A percentile compares a stretch with the other conserved stretches of the same genome.
Evolutionary conservation across 345 rosid species (phyloP).

Genomic region (Gossypium anomalum): DNA sequence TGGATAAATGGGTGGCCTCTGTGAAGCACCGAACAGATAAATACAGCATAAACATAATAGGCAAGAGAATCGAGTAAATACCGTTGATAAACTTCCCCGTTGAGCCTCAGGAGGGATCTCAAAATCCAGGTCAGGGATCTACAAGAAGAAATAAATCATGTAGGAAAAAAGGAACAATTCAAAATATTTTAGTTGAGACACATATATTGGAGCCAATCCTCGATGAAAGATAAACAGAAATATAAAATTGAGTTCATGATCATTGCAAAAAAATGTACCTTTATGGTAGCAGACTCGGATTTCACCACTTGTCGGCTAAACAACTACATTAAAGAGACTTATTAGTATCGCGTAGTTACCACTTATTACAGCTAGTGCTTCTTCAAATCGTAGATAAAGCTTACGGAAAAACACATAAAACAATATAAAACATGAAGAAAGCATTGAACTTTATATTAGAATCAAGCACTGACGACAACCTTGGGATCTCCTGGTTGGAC

Average conservation of each 20-base stretch:
- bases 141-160: slow-evolving; percentile 12
- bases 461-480: slow-evolving; percentile 29
- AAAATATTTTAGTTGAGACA: neutral
- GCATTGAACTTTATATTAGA: neutral
- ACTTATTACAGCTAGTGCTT: neutral
- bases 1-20: neutral
- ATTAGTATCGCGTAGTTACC: neutral
- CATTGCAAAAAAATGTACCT: slow-evolving; percentile 37
- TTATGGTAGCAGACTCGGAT: slow-evolving; percentile 89
- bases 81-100: slow-evolving; percentile 85
- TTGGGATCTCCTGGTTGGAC: slow-evolving; percentile 58
- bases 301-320: slow-evolving; percentile 82
- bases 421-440: neutral
- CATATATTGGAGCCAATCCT: neutral
- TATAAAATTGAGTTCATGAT: neutral
- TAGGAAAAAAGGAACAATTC: neutral
- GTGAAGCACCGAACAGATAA: neutral
- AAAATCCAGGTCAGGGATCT: slow-evolving; percentile 92
- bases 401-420: neutral
- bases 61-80: slow-evolving; percentile 28
- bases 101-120: slow-evolving; percentile 98
- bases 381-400: neutral
- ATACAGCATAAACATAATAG: neutral
- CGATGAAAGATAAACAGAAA: neutral
- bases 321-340: slow-evolving; percentile 42